phyloP scores from a whole-genome alignment of 768 basidiomycete species.

The Serendipita sp. region DNA sequence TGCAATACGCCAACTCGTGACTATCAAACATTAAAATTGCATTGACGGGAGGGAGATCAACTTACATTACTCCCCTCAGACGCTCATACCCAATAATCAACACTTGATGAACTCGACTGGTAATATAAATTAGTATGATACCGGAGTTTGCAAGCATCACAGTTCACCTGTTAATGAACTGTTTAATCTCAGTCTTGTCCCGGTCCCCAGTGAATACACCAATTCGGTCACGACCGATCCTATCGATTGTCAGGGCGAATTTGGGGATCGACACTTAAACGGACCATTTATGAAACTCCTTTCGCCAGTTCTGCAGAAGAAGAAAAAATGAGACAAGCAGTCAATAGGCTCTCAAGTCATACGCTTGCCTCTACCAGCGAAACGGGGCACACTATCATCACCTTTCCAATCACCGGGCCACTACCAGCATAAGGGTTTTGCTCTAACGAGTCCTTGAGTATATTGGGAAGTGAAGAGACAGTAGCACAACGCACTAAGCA shows the following conservation, averaged over 20 bases:
- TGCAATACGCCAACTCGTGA: slow-evolving; percentile 43
- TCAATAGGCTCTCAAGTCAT: no score
- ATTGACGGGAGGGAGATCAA: not conserved
- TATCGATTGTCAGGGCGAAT: slow-evolving; percentile 13
- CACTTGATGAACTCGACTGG: slow-evolving; percentile 62
- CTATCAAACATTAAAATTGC: slow-evolving; percentile 19
- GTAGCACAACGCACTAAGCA: slow-evolving; percentile 49
- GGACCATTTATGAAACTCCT: slow-evolving; percentile 90
- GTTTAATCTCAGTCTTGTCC: slow-evolving; percentile 38
- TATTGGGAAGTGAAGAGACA: not conserved
- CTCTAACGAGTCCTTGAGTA: slow-evolving; percentile 27
- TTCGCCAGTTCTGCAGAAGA: slow-evolving; percentile 68
- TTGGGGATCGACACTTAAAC: slow-evolving; percentile 22
- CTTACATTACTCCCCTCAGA: slow-evolving; percentile 66
- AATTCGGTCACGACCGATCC: slow-evolving; percentile 40
- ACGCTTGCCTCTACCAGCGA: slow-evolving; percentile 59
- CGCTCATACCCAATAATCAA: slow-evolving; percentile 92
- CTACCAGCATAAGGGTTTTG: slow-evolving; percentile 63
- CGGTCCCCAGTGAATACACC: slow-evolving; percentile 47
- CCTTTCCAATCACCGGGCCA: slow-evolving; percentile 52
- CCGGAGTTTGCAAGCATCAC: not conserved
- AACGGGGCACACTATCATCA: slow-evolving; percentile 86
- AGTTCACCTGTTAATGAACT: slow-evolving; percentile 55
- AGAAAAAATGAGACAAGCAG: not conserved
- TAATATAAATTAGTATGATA: not conserved